Percentiles rank a stretch among this genome's conserved stretches.
Evolutionary conservation across 345 rosid species (phyloP).

Genomic region (Populus ilicifolia): DNA sequence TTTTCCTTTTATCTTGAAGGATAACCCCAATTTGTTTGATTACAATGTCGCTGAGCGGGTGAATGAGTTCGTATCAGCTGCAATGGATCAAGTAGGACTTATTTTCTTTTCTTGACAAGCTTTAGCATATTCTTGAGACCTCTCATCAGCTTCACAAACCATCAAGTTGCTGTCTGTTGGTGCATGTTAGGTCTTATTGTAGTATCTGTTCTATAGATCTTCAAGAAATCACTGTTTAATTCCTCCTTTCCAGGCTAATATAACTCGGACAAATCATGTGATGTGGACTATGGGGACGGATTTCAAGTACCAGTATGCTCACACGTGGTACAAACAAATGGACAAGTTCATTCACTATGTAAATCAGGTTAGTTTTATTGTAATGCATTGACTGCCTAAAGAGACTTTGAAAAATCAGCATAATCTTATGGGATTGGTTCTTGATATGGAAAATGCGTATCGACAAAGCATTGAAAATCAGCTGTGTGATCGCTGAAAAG

Average conservation of each 20-base stretch:
- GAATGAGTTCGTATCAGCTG: conserved; percentile 48
- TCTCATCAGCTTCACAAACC: not conserved
- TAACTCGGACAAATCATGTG: conserved; percentile 54
- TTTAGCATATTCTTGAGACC: not conserved
- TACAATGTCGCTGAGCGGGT: conserved; percentile 50
- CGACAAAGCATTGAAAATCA: not conserved
- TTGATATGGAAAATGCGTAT: not conserved
- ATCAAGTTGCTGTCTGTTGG: not conserved
- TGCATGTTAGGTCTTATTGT: too few species aligned
- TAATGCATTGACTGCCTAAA: not conserved
- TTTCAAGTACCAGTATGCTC: conserved; percentile 55
- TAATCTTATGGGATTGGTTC: not conserved
- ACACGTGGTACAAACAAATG: conserved; percentile 48
- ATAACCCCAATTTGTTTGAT: conserved; percentile 43
- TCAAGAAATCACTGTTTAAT: not conserved
- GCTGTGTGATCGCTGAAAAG: not conserved
- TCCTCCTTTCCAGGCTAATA: conserved; percentile 37
- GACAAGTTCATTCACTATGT: conserved; percentile 58
- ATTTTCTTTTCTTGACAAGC: not conserved
- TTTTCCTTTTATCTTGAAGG: conserved; percentile 29
- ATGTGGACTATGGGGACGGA: conserved; percentile 64
- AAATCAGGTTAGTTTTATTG: conserved; percentile 20
- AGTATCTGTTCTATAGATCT: too few species aligned
- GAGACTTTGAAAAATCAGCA: not conserved
- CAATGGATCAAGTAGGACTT: conserved; percentile 44